phyloP scores from a whole-genome alignment of 257 asterid species.

The Verbascum thapsus region DNA sequence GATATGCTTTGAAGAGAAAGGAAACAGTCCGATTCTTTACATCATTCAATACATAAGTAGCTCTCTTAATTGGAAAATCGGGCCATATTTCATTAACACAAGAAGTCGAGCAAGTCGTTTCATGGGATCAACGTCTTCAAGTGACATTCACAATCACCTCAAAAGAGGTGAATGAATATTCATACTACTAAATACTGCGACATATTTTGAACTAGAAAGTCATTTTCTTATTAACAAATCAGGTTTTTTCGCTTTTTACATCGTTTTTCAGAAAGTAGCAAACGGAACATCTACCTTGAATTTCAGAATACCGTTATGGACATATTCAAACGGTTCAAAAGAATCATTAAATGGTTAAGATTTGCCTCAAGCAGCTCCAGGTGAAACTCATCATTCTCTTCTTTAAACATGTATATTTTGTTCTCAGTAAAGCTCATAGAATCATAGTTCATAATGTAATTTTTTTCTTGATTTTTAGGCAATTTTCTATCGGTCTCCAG shows the following conservation, averaged over 20 bases:
- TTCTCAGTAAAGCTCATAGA: background rate
- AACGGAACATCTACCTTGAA: slow-evolving; percentile 47
- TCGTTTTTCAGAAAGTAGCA: slow-evolving; percentile 40
- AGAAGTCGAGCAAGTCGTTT: slow-evolving; percentile 52
- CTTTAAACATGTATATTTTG: background rate
- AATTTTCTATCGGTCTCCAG: slow-evolving; percentile 52
- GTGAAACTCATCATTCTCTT: slow-evolving; percentile 34
- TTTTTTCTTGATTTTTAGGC: slow-evolving; percentile 61
- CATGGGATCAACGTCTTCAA: slow-evolving; percentile 69
- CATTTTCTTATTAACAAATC: too few species aligned
- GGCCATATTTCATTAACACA: slow-evolving; percentile 50
- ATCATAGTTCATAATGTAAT: too few species aligned
- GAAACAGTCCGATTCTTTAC: slow-evolving; percentile 57
- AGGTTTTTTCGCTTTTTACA: background rate
- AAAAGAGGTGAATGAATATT: slow-evolving; percentile 33
- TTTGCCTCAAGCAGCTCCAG: slow-evolving; percentile 47
- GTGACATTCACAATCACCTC: slow-evolving; percentile 48
- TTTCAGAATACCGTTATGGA: slow-evolving; percentile 74
- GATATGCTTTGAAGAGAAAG: slow-evolving; percentile 81
- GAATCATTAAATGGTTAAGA: slow-evolving; percentile 51
- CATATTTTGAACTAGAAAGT: background rate
- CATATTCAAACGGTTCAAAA: slow-evolving; percentile 49
- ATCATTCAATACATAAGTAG: slow-evolving; percentile 80
- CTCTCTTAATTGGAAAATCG: slow-evolving; percentile 63
- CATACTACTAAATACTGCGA: background rate